phyloP scores from a whole-genome alignment of 1,284 basidiomycete species.

The Entoloma clypeatum region DNA sequence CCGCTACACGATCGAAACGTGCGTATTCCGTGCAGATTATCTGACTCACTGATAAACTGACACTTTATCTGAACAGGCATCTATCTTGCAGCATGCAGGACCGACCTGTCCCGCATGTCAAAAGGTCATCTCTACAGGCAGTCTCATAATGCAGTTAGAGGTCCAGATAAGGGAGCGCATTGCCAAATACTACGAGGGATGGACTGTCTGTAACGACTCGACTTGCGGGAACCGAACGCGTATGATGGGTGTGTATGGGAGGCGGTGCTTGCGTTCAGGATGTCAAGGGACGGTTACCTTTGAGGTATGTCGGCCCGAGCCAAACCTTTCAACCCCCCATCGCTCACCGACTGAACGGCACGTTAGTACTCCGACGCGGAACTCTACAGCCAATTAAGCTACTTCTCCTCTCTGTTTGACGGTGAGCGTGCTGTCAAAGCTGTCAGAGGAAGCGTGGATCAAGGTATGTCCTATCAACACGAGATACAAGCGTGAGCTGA shows the following conservation, averaged over 20 bases:
- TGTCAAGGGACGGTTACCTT: constrained; percentile 72
- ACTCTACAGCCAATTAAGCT: constrained; percentile 86
- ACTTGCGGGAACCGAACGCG: constrained; percentile 84
- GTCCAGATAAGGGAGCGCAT: constrained; percentile 78
- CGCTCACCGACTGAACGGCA: constrained; percentile 1
- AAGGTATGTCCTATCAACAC: constrained; percentile 40
- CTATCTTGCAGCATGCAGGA: constrained; percentile 48
- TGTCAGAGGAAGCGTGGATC: constrained; percentile 42
- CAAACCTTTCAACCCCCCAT: not conserved
- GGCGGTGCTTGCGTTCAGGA: constrained; percentile 64
- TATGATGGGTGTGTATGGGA: constrained; percentile 89
- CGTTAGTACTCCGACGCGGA: constrained; percentile 76
- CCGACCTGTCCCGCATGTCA: constrained; percentile 64
- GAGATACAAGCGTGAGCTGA: not conserved
- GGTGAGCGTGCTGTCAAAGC: constrained; percentile 57
- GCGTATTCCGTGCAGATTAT: constrained; percentile 20
- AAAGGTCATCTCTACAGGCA: constrained; percentile 48
- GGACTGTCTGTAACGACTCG: constrained; percentile 84
- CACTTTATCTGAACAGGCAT: constrained; percentile 26
- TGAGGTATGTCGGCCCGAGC: constrained; percentile 54
- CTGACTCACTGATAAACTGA: constrained; percentile 3
- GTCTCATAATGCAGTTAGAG: constrained; percentile 84
- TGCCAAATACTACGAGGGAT: constrained; percentile 83
- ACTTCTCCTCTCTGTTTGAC: constrained; percentile 78
- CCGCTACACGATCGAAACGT: constrained; percentile 68